Evolutionary conservation across 1,284 basidiomycete species (phyloP).

Genomic region (Peniophora sp.): DNA sequence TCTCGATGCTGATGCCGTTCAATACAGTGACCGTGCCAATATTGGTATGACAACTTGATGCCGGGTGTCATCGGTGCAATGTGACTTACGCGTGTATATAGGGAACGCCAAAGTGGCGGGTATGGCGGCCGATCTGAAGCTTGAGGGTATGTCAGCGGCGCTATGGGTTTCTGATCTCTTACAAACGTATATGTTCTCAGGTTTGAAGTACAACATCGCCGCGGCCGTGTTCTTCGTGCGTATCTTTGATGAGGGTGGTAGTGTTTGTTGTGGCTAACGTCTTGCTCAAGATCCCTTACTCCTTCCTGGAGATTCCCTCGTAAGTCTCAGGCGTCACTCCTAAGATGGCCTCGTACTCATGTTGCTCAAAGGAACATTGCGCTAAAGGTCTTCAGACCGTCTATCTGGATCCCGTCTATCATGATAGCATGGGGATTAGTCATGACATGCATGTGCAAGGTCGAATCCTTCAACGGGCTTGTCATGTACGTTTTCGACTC

Average conservation of each 20-base stretch:
- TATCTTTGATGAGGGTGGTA: neutral
- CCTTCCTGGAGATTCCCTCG: slow-evolving; percentile 13
- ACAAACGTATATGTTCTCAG: too few relatives aligned
- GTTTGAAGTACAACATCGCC: slow-evolving; percentile 15
- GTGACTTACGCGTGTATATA: neutral
- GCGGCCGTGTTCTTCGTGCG: slow-evolving; percentile 13
- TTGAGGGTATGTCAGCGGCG: too few relatives aligned
- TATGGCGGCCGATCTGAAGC: slow-evolving; percentile 12
- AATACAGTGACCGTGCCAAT: slow-evolving; percentile 26
- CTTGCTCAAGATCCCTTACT: slow-evolving; percentile 11
- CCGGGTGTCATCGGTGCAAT: neutral
- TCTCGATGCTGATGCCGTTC: slow-evolving; percentile 3
- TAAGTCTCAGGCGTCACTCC: slow-evolving; percentile 1
- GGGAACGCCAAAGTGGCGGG: slow-evolving; percentile 16
- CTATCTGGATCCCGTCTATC: slow-evolving; percentile 14
- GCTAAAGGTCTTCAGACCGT: slow-evolving; percentile 12
- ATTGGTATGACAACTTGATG: slow-evolving; percentile 17
- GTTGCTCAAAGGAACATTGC: slow-evolving; percentile 10
- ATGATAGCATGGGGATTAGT: slow-evolving; percentile 25
- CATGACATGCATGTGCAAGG: slow-evolving; percentile 29
- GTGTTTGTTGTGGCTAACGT: neutral
- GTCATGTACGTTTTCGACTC: slow-evolving; percentile 14
- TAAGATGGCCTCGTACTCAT: neutral
- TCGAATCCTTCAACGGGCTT: slow-evolving; percentile 26
- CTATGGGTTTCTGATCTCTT: too few relatives aligned